These are phyloP conservation scores for Apium graveolens DNA, from an alignment of 129 eudicot species.

Conservation along the genomic window DNA sequence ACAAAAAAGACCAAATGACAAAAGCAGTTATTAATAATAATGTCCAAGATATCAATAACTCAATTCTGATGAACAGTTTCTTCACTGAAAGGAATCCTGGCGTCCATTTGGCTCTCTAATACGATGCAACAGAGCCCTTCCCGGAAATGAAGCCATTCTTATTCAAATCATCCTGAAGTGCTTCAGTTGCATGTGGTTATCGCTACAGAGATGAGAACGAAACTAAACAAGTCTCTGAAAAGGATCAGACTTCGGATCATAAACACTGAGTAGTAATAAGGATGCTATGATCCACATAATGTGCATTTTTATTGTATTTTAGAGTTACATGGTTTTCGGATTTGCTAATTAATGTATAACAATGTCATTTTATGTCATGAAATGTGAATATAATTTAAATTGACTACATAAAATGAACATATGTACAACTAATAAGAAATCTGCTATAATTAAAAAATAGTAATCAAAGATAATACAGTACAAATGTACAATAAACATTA, in stretches of 20 bases:
- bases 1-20: conserved; percentile 29
- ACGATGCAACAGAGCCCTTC: conserved; percentile 24
- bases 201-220: neutral
- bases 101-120: conserved; percentile 37
- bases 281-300: conserved; percentile 17
- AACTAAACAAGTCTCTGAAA: neutral
- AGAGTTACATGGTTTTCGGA: neutral
- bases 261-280: conserved; percentile 8
- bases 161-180: conserved; percentile 28
- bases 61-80: conserved; percentile 52
- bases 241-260: neutral
- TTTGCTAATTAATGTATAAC: neutral
- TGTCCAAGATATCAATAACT: conserved; percentile 66
- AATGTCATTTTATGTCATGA: neutral
- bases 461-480: neutral
- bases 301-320: conserved; percentile 1
- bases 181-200: conserved; percentile 22
- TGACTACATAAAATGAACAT: neutral
- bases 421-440: neutral
- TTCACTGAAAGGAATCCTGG: conserved; percentile 60
- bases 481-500: neutral
- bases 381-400: neutral
- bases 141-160: conserved; percentile 45
- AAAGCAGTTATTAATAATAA: conserved; percentile 55
- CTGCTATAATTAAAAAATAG: neutral